Evolutionary conservation across 352 stramenopile species (phyloP), one percentile per base, ranked within the genome.

Genomic region (Phytopythium boreale): DNA sequence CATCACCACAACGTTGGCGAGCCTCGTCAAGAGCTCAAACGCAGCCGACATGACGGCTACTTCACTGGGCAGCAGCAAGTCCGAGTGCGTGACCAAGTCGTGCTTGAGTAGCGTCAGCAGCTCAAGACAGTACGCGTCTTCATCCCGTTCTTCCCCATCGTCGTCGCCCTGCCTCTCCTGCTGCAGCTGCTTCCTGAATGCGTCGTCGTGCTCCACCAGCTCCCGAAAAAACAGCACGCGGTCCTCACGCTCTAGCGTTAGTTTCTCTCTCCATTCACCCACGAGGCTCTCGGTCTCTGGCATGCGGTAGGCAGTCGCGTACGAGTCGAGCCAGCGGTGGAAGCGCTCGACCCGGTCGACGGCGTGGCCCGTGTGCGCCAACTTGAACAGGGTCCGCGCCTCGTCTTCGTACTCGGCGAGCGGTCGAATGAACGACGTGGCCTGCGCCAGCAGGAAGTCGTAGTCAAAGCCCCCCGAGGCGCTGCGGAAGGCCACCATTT

Each of bases 91-190:
- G 6, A 2, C 19, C 31, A 47, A 27, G 34, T 44, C 53, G 11
- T 59, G 37, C 12, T 44, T 59, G 19, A 59, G n/a, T n/a, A 59
- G 53, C 53, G 53, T 59, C 53, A 53, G 47, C 22, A 53, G 47
- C 12, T 36, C 7, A 1, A 53, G 10, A 5, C 22, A 53, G 22
- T 53, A 53, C 47, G 11, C 14, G 47, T 53, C 47, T 36, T 53
- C 8, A 12, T 47, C 31, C 4, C 20, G 10, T 2, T 59, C 34
- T 19, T 4, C n/a, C n/a, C n/a, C 20, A 17, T 11, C 34, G 20
- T 59, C 34, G 6, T 6, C 17, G 20, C 24, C 27, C 34, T 19
- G 14, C 12, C 43, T 26, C 29, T 50, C 43, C 20, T 15, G n/a
- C 1, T 26, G 43, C 6, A 57, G 9, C 29, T 43, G 51, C 15